These are phyloP conservation scores for Epichloe baconii DNA, from an alignment of 2,329 filamentous ascomycete genomes.

Conservation along the genomic window DNA sequence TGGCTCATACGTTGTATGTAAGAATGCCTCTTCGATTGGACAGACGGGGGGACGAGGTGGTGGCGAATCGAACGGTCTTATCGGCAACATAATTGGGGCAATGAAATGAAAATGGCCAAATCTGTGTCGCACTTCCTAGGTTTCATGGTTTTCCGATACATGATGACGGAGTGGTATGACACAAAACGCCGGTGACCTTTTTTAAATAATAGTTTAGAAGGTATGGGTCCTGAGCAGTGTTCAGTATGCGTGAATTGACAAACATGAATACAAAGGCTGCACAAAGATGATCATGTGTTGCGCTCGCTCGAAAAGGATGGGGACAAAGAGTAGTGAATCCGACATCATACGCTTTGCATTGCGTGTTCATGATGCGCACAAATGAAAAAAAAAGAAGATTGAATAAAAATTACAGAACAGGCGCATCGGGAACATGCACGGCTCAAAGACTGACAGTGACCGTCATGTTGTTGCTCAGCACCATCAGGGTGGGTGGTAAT, in stretches of 20 bases:
- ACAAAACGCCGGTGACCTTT: no score
- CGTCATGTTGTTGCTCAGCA: conserved; percentile 82
- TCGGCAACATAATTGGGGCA: background rate
- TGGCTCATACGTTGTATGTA: no score
- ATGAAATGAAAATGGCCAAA: background rate
- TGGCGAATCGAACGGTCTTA: background rate
- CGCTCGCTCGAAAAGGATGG: background rate
- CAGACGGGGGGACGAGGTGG: background rate
- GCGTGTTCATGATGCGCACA: no score
- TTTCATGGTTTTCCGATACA: background rate
- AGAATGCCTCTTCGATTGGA: background rate
- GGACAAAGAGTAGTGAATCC: background rate
- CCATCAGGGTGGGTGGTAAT: conserved; percentile 62
- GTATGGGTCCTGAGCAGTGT: background rate
- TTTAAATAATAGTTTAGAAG: background rate
- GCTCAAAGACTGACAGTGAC: conserved; percentile 62
- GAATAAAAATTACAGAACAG: background rate
- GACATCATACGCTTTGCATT: background rate
- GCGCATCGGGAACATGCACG: no score
- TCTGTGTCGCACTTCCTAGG: background rate
- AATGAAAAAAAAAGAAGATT: no score
- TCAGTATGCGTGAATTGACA: background rate
- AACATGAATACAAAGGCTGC: background rate
- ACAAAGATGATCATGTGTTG: background rate
- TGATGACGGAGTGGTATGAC: background rate